Percentiles rank a stretch among this genome's conserved stretches.
phyloP scores from a whole-genome alignment of 192 early-diverging fungal species.

The Dimargaris xerosporica region DNA sequence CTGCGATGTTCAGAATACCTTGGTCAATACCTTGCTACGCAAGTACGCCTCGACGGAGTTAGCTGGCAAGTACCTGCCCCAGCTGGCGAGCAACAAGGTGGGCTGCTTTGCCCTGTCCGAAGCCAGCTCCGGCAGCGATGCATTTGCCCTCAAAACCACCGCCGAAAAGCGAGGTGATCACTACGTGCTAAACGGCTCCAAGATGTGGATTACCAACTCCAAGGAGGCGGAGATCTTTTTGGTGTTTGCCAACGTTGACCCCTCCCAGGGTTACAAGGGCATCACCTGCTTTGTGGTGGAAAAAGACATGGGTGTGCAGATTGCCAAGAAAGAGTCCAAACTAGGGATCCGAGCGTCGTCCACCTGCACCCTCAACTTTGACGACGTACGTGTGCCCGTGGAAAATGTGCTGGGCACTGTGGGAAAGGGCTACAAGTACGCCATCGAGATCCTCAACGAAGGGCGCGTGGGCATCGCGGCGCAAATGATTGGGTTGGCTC shows the following conservation, averaged over 20 bases:
- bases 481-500: conserved; percentile 94
- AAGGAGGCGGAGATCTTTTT: conserved; percentile 89
- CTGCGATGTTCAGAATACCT: conserved; percentile 96
- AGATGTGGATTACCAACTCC: conserved; percentile 98
- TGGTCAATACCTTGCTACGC: conserved; percentile 85
- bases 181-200: conserved; percentile 73
- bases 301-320: conserved; percentile 74
- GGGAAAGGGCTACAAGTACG: conserved; percentile 96
- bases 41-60: conserved; percentile 60
- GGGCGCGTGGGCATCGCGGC: conserved; percentile 97
- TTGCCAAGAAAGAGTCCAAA: conserved; percentile 96
- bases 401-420: conserved; percentile 81
- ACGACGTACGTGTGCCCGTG: conserved; percentile 75
- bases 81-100: conserved; percentile 61
- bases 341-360: conserved; percentile 94
- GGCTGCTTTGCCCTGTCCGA: conserved; percentile 94
- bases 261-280: conserved; percentile 84
- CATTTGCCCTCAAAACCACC: conserved; percentile 77
- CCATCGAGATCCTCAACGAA: conserved; percentile 96
- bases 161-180: conserved; percentile 78
- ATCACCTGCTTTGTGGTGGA: conserved; percentile 96
- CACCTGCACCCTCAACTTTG: conserved; percentile 87
- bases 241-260: conserved; percentile 96
- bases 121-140: conserved; percentile 81
- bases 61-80: conserved; percentile 75